These are phyloP conservation scores for Cutaneotrichosporon sp. DNA, from an alignment of 1,284 basidiomycete genomes.

Conservation along the genomic window DNA sequence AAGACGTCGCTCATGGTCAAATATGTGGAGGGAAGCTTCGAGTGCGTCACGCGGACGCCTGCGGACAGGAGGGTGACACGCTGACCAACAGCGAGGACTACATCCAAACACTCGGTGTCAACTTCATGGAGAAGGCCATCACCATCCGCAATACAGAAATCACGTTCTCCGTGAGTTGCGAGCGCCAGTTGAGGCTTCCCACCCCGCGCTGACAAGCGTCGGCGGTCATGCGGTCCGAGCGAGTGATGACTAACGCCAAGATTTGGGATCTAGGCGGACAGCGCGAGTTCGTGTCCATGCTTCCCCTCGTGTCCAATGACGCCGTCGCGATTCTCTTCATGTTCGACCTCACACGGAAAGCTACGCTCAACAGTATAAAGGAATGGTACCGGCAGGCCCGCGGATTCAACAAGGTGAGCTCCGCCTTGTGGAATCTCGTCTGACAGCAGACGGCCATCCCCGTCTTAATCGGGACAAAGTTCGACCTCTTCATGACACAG, in stretches of 20 bases:
- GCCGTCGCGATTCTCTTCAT: conserved; percentile 99
- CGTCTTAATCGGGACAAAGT: conserved; percentile 96
- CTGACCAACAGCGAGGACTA: conserved; percentile 74
- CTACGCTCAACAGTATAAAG: conserved; percentile 95
- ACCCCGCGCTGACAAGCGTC: background rate
- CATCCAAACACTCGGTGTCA: conserved; percentile 98
- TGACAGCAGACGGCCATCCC: conserved; percentile 81
- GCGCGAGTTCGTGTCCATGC: conserved; percentile 98
- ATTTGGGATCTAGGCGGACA: conserved; percentile 99
- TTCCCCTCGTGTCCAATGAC: conserved; percentile 96
- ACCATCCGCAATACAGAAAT: conserved; percentile 96
- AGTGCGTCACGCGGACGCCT: conserved; percentile 51
- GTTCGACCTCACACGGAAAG: conserved; percentile 97
- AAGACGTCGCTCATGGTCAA: conserved; percentile 99
- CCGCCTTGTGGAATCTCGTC: background rate
- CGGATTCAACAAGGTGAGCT: conserved; percentile 90
- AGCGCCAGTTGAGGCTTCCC: background rate
- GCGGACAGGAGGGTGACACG: background rate
- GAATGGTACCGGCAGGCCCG: conserved; percentile 99
- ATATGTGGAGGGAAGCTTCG: conserved; percentile 95
- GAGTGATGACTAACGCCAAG: conserved; percentile 28
- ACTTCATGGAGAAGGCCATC: conserved; percentile 99
- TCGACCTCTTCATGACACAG: conserved; percentile 94
- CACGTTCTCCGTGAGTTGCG: conserved; percentile 73
- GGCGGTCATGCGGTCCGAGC: background rate